Evolutionary conservation across 495 filamentous ascomycete species (phyloP), one percentile per base, ranked within the genome.

Genomic region (Evernia prunastri): DNA sequence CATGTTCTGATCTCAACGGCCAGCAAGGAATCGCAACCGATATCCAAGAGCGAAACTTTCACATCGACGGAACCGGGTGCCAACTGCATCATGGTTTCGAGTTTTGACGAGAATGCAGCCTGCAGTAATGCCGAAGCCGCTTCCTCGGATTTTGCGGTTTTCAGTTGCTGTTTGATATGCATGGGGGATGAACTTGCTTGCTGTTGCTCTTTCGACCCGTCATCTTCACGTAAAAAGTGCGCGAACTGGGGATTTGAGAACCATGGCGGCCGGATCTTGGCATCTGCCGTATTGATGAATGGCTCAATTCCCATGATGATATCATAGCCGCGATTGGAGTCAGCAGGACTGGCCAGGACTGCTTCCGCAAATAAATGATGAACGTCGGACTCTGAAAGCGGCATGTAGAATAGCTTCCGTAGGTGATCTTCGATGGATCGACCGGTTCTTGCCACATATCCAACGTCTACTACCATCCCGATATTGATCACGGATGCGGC

Each of bases 361-460:
- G 66, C 66, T 43, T 74, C 68, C 1, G 69, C 66, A 10, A 74
- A 69, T 0, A 66, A 15, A 63, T 85, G 80, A 42, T 84, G 81
- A 58, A 86, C 73, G 59, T 87, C 83, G 11, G 76, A 76, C 66
- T 88, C 84, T 11, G 63, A 63, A 20, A 73, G 42, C n/a, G 58
- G 47, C 20, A 75, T 66, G 63, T 69, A 65, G 23, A 66, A 68
- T 15, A 63, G 68, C 63, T 60, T 67, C 56, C 66, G 73, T 10
- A 71, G 35, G 15, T 29, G 35, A 27, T 56, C 58, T 27, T 59
- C 35, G n/a, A 43, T 45, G 5, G n/a, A 17, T 25, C 27, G 51
- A 23, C 27, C 54, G 20, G n/a, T n/a, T 27, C n/a, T 27, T 3
- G 35, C 49, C 18, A 29, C 63, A 20, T 18, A 15, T 72, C 31